These are phyloP conservation scores for Aspergillus conjunctus DNA, from an alignment of 495 filamentous ascomycete species.

Conservation along the genomic window DNA sequence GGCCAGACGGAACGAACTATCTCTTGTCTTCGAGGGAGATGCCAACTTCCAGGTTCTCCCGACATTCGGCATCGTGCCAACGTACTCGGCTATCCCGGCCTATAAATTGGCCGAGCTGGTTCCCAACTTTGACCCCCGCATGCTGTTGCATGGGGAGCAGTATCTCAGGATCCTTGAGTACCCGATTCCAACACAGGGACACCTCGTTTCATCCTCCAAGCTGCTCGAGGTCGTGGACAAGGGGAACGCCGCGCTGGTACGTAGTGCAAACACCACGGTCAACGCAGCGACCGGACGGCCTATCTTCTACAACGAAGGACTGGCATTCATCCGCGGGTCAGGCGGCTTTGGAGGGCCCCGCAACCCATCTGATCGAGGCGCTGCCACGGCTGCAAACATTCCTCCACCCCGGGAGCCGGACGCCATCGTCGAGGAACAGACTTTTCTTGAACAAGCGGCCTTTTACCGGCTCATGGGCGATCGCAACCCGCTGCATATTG, in stretches of 20 bases:
- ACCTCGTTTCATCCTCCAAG: slow-evolving; percentile 75
- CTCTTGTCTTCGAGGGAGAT: slow-evolving; percentile 81
- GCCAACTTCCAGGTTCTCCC: slow-evolving; percentile 91
- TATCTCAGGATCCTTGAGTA: slow-evolving; percentile 93
- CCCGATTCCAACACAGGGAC: slow-evolving; percentile 85
- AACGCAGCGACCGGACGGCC: slow-evolving; percentile 76
- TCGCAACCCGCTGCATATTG: slow-evolving; percentile 1
- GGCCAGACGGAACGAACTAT: slow-evolving; percentile 86
- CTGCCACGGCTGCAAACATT: neutral
- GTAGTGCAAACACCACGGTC: slow-evolving; percentile 76
- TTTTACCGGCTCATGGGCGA: neutral
- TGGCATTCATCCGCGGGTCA: slow-evolving; percentile 85
- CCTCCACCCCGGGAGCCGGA: neutral
- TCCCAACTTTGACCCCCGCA: slow-evolving; percentile 95
- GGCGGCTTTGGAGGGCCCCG: slow-evolving; percentile 88
- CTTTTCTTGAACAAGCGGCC: neutral
- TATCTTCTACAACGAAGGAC: slow-evolving; percentile 93
- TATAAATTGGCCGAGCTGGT: slow-evolving; percentile 81
- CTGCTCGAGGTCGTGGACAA: slow-evolving; percentile 97
- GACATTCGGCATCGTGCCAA: slow-evolving; percentile 91
- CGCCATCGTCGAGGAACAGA: neutral
- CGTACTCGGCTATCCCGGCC: slow-evolving; percentile 78
- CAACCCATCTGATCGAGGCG: slow-evolving; percentile 56
- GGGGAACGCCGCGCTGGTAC: slow-evolving; percentile 84
- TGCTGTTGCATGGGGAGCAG: slow-evolving; percentile 99